Percentiles rank a stretch among this genome's conserved stretches.
These are phyloP conservation scores for Kodamaea kakaduensis DNA, from an alignment of 805 yeast genomes.

Conservation along the genomic window DNA sequence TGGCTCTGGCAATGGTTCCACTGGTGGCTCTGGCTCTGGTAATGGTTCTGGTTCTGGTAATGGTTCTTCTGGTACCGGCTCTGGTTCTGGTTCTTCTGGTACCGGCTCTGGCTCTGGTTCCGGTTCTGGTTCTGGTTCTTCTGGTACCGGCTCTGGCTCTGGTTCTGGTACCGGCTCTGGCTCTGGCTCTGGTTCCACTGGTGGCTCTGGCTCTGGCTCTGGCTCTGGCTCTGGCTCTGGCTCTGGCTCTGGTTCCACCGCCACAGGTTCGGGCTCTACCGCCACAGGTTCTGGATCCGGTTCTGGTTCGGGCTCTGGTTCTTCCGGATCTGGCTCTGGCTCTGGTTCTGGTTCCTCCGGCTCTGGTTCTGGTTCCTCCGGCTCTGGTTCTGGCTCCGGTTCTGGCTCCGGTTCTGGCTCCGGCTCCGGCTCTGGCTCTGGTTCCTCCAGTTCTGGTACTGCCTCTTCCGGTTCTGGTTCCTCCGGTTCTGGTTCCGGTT, in stretches of 20 bases:
- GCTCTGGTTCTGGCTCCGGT: slow-evolving; percentile 5
- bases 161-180: slow-evolving; percentile 5
- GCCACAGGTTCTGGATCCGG: slow-evolving; percentile 4
- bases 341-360: slow-evolving; percentile 3
- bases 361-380: slow-evolving; percentile 3
- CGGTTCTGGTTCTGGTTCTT: slow-evolving; percentile 4
- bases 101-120: slow-evolving; percentile 5
- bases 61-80: neutral
- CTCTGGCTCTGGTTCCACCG: slow-evolving; percentile 7
- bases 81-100: slow-evolving; percentile 1
- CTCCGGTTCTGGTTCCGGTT: neutral
- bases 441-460: neutral
- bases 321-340: slow-evolving; percentile 2
- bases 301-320: slow-evolving; percentile 2
- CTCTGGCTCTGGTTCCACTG: slow-evolving; percentile 2
- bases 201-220: slow-evolving; percentile 4
- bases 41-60: slow-evolving; percentile 3
- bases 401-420: neutral
- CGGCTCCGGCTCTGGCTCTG: slow-evolving; percentile 1
- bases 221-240: slow-evolving; percentile 8
- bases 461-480: slow-evolving; percentile 1
- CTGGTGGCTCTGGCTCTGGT: slow-evolving; percentile 2
- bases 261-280: slow-evolving; percentile 1
- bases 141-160: slow-evolving; percentile 5
- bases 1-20: slow-evolving; percentile 5